These are phyloP conservation scores for Fusarium sp. DNA, from an alignment of 2,329 filamentous ascomycete genomes.

Conservation along the genomic window DNA sequence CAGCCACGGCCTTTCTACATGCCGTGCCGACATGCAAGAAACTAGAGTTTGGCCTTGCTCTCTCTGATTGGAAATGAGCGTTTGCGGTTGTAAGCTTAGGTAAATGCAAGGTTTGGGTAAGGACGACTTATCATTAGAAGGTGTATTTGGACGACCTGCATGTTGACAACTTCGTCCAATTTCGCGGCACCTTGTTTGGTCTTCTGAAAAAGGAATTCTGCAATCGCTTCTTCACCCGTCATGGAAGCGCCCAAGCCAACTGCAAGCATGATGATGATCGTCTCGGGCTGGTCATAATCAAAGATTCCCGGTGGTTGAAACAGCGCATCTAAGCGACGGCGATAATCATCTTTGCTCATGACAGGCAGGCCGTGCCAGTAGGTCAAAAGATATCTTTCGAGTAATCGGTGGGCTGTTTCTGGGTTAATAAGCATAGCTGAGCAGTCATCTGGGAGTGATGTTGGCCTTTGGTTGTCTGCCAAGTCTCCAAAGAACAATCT, in stretches of 20 bases:
- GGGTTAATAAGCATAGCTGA: constrained; percentile 53
- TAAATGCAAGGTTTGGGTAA: constrained; percentile 3
- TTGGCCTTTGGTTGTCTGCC: constrained; percentile 49
- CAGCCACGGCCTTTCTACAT: constrained; percentile 55
- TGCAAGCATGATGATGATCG: constrained; percentile 53
- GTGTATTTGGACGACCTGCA: constrained; percentile 56
- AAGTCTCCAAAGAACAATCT: constrained; percentile 52
- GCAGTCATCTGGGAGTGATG: constrained; percentile 36
- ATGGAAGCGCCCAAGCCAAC: constrained; percentile 54
- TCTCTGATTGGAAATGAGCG: constrained; percentile 58
- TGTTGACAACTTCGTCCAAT: constrained; percentile 58
- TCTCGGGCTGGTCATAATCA: constrained; percentile 50
- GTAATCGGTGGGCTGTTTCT: constrained; percentile 51
- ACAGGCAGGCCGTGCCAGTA: constrained; percentile 55
- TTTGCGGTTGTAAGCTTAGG: constrained; percentile 34
- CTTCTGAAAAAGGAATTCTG: constrained; percentile 56
- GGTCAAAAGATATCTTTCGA: constrained; percentile 55
- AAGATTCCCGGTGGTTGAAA: constrained; percentile 48
- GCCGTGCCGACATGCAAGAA: constrained; percentile 56
- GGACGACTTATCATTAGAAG: constrained; percentile 57
- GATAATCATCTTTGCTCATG: constrained; percentile 50
- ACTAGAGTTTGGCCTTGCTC: constrained; percentile 56
- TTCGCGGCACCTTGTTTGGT: constrained; percentile 52
- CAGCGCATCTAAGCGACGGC: constrained; percentile 50
- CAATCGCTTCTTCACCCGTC: constrained; percentile 53